Evolutionary conservation across 495 filamentous ascomycete genomes (phyloP).

Genomic region (Beverwykella pulmonaria): DNA sequence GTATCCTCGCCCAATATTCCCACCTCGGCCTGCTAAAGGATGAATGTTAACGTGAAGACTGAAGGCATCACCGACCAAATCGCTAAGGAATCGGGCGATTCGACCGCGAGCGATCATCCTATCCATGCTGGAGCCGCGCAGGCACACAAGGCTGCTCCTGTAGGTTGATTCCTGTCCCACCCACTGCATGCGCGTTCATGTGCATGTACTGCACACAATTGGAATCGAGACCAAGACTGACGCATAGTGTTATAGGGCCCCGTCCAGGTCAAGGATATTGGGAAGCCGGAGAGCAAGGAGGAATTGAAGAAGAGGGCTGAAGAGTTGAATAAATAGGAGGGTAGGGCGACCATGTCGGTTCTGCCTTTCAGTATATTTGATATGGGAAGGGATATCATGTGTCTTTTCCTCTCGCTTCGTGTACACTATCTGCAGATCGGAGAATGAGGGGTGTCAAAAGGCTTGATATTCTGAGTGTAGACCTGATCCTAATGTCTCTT

Average conservation of each 20-base stretch:
- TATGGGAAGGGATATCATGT: no score
- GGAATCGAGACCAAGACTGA: not conserved
- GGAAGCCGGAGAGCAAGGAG: conserved; percentile 55
- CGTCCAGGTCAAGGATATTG: conserved; percentile 51
- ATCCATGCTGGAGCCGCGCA: conserved; percentile 32
- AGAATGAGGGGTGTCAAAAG: no score
- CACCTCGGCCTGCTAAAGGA: not conserved
- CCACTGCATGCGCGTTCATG: not conserved
- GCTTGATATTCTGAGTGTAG: no score
- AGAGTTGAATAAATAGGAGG: conserved; percentile 47
- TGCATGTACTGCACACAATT: not conserved
- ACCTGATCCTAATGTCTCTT: no score
- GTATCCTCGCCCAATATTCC: not conserved
- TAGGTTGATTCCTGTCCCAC: conserved; percentile 16
- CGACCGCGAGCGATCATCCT: conserved; percentile 36
- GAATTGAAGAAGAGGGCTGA: conserved; percentile 46
- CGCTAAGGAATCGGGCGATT: conserved; percentile 43
- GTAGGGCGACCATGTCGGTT: not conserved
- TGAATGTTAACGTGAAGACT: not conserved
- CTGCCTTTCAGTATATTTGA: no score
- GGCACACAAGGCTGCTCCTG: conserved; percentile 41
- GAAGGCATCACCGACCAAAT: conserved; percentile 45
- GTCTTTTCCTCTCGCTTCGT: not conserved
- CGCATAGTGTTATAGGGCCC: conserved; percentile 38
- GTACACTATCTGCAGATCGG: not conserved